Evolutionary conservation across 2,329 filamentous ascomycete genomes (phyloP), one percentile per base, ranked within the genome.

Genomic region (Teratosphaeria nubilosa): DNA sequence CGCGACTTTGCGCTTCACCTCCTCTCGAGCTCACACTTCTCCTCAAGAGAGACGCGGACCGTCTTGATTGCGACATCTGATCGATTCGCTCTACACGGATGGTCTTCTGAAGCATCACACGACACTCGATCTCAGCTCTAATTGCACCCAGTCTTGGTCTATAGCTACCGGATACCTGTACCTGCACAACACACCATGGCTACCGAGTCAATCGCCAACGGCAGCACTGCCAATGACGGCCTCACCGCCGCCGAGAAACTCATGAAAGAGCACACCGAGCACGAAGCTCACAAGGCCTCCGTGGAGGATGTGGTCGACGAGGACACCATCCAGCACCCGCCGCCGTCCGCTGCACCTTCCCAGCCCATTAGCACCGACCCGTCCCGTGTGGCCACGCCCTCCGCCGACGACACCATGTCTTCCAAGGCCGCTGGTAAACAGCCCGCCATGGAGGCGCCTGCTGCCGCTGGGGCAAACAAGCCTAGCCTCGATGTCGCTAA

Each of bases 401-500:
- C 77, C 56, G 73, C 72, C 63, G 75, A 77, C 56, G 75, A 79
- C 57, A 76, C 76, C 53, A 72, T 80, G 66, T 83, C 83, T 60
- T 76, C 82, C 55, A 89, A 87, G 74, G 80, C 83, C 60, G 82
- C 83, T 51, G 84, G 82, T 56, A 90, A 89, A 77, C 84, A 87
- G 70, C 86, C 86, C 71, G 79, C 78, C 37, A 77, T 82, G 58
- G 73, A 79, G 34, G 55, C 55, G 24, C 24, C 51, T 34, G 51
- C 51, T n/a, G 58, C 57, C 1, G 71, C 69, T 54, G 64, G 14
- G 34, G 53, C 62, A 34, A 68, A 62, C 27, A 67, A 68, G 58
- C 65, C 76, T 51, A 67, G 79, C 56, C 77, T 96, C 61, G 90
- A 97, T 73, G 91, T 90, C 22, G 82, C 89, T 69, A 95, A 90